These are phyloP conservation scores for Boeremia exigua DNA, from an alignment of 2,329 filamentous ascomycete genomes.

Conservation along the genomic window DNA sequence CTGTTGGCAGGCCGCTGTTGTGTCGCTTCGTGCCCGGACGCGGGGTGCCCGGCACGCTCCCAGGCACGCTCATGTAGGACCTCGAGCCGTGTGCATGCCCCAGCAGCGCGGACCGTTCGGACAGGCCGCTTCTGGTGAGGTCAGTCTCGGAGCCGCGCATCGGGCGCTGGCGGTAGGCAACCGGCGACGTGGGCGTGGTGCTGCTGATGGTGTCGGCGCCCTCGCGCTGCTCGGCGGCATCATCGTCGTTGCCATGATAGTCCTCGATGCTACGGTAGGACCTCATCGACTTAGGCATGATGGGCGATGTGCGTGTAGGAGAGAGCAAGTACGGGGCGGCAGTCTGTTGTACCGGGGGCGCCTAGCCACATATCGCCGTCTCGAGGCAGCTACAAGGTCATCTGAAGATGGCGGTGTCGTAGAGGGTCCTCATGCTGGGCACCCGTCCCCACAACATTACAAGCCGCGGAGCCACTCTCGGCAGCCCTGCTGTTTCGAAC, in stretches of 20 bases:
- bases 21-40: conserved; percentile 48
- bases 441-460: conserved; percentile 18
- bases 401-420: conserved; percentile 35
- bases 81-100: conserved; percentile 44
- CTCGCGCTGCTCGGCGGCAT: conserved; percentile 39
- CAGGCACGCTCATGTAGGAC: conserved; percentile 54
- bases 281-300: conserved; percentile 45
- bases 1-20: conserved; percentile 43
- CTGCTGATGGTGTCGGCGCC: conserved; percentile 41
- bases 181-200: conserved; percentile 45
- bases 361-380: conserved; percentile 12
- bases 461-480: conserved; percentile 11
- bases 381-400: conserved; percentile 28
- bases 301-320: conserved; percentile 15
- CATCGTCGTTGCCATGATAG: conserved; percentile 43
- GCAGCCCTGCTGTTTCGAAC: conserved; percentile 9
- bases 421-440: conserved; percentile 22
- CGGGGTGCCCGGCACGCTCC: conserved; percentile 50
- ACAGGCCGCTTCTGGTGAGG: conserved; percentile 43
- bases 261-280: conserved; percentile 46
- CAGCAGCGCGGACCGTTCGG: conserved; percentile 58
- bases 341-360: conserved; percentile 19
- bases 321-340: conserved; percentile 9
- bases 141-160: conserved; percentile 46
- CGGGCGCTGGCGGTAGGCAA: conserved; percentile 36